Evolutionary conservation across 176 grass and related monocot genomes (phyloP), one percentile per base, ranked within the genome.

Genomic region (Zoysia pacifica): DNA sequence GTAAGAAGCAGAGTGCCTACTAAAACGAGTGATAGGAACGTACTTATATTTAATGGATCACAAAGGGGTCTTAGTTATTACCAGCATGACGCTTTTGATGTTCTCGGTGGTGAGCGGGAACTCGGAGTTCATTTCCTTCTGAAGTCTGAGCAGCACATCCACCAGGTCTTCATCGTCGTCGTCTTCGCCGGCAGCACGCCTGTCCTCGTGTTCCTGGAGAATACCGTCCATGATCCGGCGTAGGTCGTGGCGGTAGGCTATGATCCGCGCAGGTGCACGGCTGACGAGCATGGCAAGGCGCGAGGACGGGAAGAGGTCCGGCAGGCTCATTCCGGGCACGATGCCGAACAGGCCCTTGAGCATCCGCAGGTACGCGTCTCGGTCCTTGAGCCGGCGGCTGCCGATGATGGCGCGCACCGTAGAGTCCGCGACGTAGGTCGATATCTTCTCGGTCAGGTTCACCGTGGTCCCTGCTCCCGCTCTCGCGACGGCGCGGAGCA

Each of bases 281-380:
- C 81, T 84, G 54, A 84, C 2, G 70, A 88, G 76, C 86, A 69
- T 83, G 45, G 76, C 76, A 40, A 88, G 76, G 46, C 76, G 81
- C 15, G 86, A 89, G 11, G 91, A 90, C 2, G 87, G 87, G 81
- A 82, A 93, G n/a, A 93, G 81, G 81, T 93, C 87, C 4, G 81
- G 83, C 72, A 87, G 67, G 84, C 85, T 93, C 63, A 82, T 75
- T 52, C 87, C 87, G 11, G 91, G 76, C 65, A 79, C 78, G 74
- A 83, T 79, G 2, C 18, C 46, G 81, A 88, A 68, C 52, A 2
- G 20, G 0, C 72, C 35, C 45, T 75, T 48, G 19, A 88, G 71
- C 86, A 84, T n/a, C 62, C 41, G 12, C 4, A 84, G 46, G 81
- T 50, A 83, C 43, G 2, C 53, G 62, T 83, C 86, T 11, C 86